Conservation (phyloP, 73 alveolate species). For the Symbiodinium pilosum region DNA sequence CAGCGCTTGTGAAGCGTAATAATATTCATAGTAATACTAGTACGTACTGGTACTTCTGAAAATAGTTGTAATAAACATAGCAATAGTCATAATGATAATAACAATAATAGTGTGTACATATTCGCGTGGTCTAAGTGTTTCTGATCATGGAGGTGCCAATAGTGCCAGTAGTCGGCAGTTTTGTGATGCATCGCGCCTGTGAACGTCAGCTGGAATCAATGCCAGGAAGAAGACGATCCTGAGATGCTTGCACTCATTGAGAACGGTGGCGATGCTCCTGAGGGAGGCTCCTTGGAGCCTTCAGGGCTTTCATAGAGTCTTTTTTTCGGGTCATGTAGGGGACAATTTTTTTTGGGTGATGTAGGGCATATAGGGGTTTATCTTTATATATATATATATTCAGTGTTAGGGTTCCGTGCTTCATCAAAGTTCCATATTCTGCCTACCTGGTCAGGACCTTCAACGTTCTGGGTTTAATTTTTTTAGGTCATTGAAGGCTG, state of each 20-base stretch:
- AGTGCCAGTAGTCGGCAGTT: background rate
- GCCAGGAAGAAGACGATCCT: conserved; percentile 79
- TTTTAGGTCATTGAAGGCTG: too few species aligned
- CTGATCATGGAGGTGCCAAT: background rate
- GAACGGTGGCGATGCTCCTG: conserved; percentile 30
- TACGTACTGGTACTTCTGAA: too few species aligned
- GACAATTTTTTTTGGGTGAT: too few species aligned
- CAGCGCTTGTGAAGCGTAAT: too few species aligned
- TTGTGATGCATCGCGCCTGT: background rate
- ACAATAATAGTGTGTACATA: background rate
- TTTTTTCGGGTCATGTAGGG: too few species aligned
- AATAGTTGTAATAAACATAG: too few species aligned
- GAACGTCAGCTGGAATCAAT: background rate
- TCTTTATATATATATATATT: background rate
- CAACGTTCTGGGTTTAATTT: too few species aligned
- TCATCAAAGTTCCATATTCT: too few species aligned
- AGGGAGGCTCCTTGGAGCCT: conserved; percentile 18
- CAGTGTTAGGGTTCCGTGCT: too few species aligned
- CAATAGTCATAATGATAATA: too few species aligned
- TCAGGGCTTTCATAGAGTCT: background rate
- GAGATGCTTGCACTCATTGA: conserved; percentile 60
- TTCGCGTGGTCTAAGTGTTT: background rate
- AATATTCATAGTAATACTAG: too few species aligned
- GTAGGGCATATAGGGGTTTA: background rate
- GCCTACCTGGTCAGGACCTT: too few species aligned